Base-by-base conservation (phyloP, 2,329 filamentous ascomycete genomes). In the Claviceps quebecensis region DNA sequence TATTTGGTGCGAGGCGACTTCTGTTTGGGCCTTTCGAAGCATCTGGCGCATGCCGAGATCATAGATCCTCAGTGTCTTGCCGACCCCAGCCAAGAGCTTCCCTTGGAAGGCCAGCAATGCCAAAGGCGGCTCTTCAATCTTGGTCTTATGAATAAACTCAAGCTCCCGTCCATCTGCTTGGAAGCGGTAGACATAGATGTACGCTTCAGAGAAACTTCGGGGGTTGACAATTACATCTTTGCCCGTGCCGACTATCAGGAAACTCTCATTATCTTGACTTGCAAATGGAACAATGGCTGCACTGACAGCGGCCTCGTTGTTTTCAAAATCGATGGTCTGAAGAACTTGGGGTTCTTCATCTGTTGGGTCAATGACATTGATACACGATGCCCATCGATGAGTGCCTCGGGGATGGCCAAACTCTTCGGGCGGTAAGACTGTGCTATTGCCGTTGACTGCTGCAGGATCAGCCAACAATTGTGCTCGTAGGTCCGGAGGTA, bases 81-180 rank as follows among this genome's bases (percentile, higher is more conserved):
- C 91, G 47, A 96, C 77, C 45, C 90, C 93, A n/a, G 85, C 85
- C 3, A 94, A 71, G 0, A 98, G 74, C 57, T 86, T 85, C 34
- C 94, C 94, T 65, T 97, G 91, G 72, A 98, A 99, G 3, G 81
- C 76, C n/a, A 93, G 73, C 16, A 98, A 74, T n/a, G 93, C 91
- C 60, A 88, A 81, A 1, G 94, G 88, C 2, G 91, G 90, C 56
- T 89, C 83, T 57, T 94, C 87, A 6, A 96, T 78, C 61, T 89
- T 88, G 0, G 94, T 98, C 67, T 96, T 96, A 70, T 98, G 93
- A 56, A 96, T 90, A 53, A 97, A 93, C 61, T 96, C 87, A 16
- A 98, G 77, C 60, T 88, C 82, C 51, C 81, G 82, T n/a, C 94
- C 94, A 55, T 88, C 81, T 47, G 94, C 85, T 49, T 85, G 79